A percentile compares a stretch with the other conserved stretches of the same genome.
phyloP scores from a whole-genome alignment of 75 land plant genomes.

The Adiantum capillusveneris region DNA sequence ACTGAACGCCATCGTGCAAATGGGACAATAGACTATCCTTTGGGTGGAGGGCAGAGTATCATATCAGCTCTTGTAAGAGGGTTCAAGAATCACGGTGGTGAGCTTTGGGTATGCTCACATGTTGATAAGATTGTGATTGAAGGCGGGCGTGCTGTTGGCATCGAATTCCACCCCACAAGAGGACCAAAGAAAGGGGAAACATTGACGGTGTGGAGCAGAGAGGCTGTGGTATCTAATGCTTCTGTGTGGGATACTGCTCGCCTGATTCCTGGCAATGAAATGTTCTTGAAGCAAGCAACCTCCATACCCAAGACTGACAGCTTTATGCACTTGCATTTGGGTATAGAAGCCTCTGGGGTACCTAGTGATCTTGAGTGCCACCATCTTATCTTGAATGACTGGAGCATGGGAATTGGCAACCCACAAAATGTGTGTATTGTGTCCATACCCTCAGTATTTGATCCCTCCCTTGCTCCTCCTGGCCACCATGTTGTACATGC shows the following conservation, averaged over 20 bases:
- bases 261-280: slow-evolving; percentile 14
- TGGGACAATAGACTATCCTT: slow-evolving; percentile 26
- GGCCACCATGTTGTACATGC: slow-evolving; percentile 32
- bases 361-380: slow-evolving; percentile 30
- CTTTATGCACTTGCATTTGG: slow-evolving; percentile 34
- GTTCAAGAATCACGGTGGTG: slow-evolving; percentile 20
- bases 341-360: slow-evolving; percentile 26
- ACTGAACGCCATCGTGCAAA: slow-evolving; percentile 24
- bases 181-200: slow-evolving; percentile 14
- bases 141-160: slow-evolving; percentile 25
- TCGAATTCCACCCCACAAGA: slow-evolving; percentile 11
- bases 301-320: slow-evolving; percentile 20
- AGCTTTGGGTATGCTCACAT: slow-evolving; percentile 15
- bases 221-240: slow-evolving; percentile 33
- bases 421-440: slow-evolving; percentile 31
- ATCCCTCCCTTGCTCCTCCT: slow-evolving; percentile 25
- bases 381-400: slow-evolving; percentile 23
- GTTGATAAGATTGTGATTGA: slow-evolving; percentile 19
- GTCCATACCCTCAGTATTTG: slow-evolving; percentile 32
- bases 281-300: slow-evolving; percentile 9
- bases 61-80: slow-evolving; percentile 28
- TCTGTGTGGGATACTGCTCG: slow-evolving; percentile 30
- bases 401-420: slow-evolving; percentile 19
- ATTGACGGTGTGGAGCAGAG: slow-evolving; percentile 13
- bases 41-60: slow-evolving; percentile 29